These are phyloP conservation scores for Emericellopsis atlantica DNA, from an alignment of 2,329 filamentous ascomycete species.

Conservation along the genomic window DNA sequence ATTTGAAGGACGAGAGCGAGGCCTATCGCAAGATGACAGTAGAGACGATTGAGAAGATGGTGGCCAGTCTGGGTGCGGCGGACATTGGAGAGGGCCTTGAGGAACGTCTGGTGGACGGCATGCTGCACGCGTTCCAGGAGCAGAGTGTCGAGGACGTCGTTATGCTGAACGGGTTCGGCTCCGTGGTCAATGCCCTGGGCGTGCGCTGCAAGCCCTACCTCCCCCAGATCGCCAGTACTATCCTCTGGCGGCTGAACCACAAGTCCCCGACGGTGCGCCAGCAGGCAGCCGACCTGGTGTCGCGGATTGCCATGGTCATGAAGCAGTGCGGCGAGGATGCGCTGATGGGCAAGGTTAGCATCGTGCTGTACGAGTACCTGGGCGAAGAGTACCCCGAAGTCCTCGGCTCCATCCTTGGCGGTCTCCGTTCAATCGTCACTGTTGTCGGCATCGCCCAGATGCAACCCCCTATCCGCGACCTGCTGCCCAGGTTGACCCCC, in stretches of 20 bases:
- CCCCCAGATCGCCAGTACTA: conserved; percentile 92
- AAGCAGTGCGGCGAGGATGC: conserved; percentile 96
- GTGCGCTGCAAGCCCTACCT: conserved; percentile 92
- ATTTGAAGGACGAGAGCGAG: conserved; percentile 96
- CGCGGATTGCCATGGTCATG: conserved; percentile 96
- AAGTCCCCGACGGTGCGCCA: conserved; percentile 94
- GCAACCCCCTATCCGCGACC: conserved; percentile 94
- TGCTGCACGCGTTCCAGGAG: conserved; percentile 93
- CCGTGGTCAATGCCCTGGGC: conserved; percentile 89
- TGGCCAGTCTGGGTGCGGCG: conserved; percentile 83
- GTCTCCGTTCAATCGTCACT: conserved; percentile 89
- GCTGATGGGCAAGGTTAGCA: conserved; percentile 86
- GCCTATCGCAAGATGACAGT: conserved; percentile 98
- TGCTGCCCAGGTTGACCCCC: conserved; percentile 89
- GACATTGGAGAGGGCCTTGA: conserved; percentile 89
- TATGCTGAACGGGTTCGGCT: conserved; percentile 95
- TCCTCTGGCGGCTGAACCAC: conserved; percentile 94
- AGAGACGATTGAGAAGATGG: conserved; percentile 93
- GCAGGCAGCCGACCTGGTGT: conserved; percentile 92
- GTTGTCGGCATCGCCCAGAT: conserved; percentile 97
- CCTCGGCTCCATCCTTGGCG: conserved; percentile 88
- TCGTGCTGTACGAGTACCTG: conserved; percentile 94
- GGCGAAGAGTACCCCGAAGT: conserved; percentile 98
- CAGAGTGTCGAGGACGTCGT: conserved; percentile 93
- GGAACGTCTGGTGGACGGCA: conserved; percentile 88